These are phyloP conservation scores for Zymoseptoria brevis DNA, from an alignment of 2,329 filamentous ascomycete genomes.

Conservation along the genomic window DNA sequence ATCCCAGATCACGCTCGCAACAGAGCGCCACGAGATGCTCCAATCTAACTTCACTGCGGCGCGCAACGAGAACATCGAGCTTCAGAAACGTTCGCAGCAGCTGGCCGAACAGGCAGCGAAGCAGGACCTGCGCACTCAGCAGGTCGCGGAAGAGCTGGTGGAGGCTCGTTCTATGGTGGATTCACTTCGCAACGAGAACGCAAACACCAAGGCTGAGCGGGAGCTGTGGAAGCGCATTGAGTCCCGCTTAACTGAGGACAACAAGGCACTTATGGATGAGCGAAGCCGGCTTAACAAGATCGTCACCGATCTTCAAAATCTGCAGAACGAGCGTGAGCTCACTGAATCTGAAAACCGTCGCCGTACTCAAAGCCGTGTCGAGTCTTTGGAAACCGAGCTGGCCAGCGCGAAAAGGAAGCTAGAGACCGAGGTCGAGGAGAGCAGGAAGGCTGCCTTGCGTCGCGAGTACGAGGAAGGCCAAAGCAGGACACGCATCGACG, in stretches of 20 bases:
- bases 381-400: conserved; percentile 72
- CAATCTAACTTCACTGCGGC: conserved; percentile 79
- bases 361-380: conserved; percentile 68
- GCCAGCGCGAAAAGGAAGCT: conserved; percentile 73
- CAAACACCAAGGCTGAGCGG: conserved; percentile 92
- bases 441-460: conserved; percentile 70
- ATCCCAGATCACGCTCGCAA: conserved; percentile 73
- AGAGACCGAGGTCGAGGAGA: conserved; percentile 72
- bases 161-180: conserved; percentile 76
- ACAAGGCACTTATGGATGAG: conserved; percentile 75
- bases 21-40: conserved; percentile 80
- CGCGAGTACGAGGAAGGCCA: conserved; percentile 89
- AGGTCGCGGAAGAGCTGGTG: conserved; percentile 86
- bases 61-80: conserved; percentile 73
- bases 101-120: conserved; percentile 78
- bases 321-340: conserved; percentile 87
- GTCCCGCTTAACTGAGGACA: conserved; percentile 78
- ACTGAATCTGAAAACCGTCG: conserved; percentile 73
- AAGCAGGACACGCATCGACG: conserved; percentile 83
- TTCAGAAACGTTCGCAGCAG: conserved; percentile 72
- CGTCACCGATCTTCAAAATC: conserved; percentile 73
- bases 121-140: conserved; percentile 82
- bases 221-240: conserved; percentile 92
- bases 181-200: conserved; percentile 79
- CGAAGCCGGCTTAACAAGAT: conserved; percentile 75